Percentiles rank a stretch among this genome's conserved stretches.
phyloP scores from a whole-genome alignment of 1,139 yeast genomes.

The Magnusiomyces tetraspermus region DNA sequence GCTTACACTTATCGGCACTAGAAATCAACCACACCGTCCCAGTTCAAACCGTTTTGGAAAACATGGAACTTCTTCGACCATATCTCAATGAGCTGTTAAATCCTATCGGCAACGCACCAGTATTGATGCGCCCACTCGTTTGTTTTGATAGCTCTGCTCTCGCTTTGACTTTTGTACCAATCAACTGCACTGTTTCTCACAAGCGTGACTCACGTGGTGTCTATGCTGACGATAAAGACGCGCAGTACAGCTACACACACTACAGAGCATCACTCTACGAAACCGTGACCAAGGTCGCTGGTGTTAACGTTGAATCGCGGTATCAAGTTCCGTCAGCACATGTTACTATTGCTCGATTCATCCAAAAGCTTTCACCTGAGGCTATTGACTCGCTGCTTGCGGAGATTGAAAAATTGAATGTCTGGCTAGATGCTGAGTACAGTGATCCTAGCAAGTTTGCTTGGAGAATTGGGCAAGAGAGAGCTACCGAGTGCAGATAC shows the following conservation, averaged over 20 bases:
- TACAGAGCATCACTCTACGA: constrained; percentile 16
- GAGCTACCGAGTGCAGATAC: constrained; percentile 19
- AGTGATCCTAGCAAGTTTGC: constrained; percentile 2
- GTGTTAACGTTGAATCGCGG: constrained; percentile 17
- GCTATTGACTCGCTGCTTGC: constrained; percentile 16
- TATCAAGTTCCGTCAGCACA: constrained; percentile 24
- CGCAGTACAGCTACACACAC: constrained; percentile 15
- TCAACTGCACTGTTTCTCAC: background rate
- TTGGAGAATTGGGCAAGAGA: constrained; percentile 20
- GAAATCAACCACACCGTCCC: constrained; percentile 22
- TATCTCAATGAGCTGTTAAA: constrained; percentile 11
- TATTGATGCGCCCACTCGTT: constrained; percentile 18
- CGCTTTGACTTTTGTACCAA: constrained; percentile 23
- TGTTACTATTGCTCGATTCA: constrained; percentile 23
- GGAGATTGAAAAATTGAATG: constrained; percentile 12
- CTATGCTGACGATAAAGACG: background rate
- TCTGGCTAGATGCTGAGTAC: constrained; percentile 11
- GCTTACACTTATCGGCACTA: constrained; percentile 22
- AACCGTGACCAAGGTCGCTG: constrained; percentile 12
- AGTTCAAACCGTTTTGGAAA: constrained; percentile 5
- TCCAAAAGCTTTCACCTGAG: constrained; percentile 15
- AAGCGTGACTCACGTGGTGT: background rate
- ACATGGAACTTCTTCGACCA: constrained; percentile 7
- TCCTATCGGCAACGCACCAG: constrained; percentile 15
- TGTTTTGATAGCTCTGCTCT: constrained; percentile 22